These are phyloP conservation scores for Trifolium subterraneum DNA, from an alignment of 306 rosid genomes.

Conservation along the genomic window DNA sequence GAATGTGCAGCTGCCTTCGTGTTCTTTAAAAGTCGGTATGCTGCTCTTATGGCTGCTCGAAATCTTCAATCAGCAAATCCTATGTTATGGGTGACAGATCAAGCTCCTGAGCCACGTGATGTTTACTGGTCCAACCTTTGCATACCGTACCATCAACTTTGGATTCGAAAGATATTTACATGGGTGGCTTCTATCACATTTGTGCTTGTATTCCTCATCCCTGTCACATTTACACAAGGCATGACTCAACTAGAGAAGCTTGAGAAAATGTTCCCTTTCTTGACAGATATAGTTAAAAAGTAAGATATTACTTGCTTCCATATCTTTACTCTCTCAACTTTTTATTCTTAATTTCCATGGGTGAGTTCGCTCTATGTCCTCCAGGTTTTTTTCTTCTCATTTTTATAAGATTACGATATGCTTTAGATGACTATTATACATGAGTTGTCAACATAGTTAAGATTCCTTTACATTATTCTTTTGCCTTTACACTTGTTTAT, in stretches of 20 bases:
- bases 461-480: neutral
- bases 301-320: conserved; percentile 44
- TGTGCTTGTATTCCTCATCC: conserved; percentile 77
- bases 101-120: conserved; percentile 91
- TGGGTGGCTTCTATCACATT: conserved; percentile 69
- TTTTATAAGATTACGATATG: neutral
- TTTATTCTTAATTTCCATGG: neutral
- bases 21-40: conserved; percentile 90
- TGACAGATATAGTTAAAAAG: conserved; percentile 65
- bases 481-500: neutral
- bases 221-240: conserved; percentile 86
- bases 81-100: conserved; percentile 85
- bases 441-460: neutral
- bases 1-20: conserved; percentile 93
- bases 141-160: conserved; percentile 84
- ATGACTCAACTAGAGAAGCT: conserved; percentile 81
- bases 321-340: neutral
- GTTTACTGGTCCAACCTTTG: conserved; percentile 93
- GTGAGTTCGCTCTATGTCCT: neutral
- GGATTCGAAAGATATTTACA: conserved; percentile 85
- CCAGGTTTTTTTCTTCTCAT: neutral
- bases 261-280: conserved; percentile 71
- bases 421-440: neutral
- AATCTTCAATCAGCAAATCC: conserved; percentile 95
- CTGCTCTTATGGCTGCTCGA: conserved; percentile 67